phyloP scores from a whole-genome alignment of 1,284 basidiomycete genomes.

The Mycosarcoma maydis region DNA sequence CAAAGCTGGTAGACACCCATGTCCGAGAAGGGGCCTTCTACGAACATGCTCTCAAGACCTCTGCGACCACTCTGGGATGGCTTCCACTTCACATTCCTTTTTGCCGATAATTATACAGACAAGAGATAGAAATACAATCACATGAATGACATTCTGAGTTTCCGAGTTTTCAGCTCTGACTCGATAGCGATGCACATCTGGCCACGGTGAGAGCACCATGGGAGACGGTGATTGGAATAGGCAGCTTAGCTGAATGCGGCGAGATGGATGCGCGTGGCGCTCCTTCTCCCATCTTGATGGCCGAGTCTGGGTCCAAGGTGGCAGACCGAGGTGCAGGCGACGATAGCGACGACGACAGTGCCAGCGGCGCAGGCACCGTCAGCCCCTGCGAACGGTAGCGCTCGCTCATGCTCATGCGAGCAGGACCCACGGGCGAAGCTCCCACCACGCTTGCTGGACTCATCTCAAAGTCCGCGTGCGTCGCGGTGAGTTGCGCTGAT shows the following conservation, averaged over 20 bases:
- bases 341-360: constrained; percentile 24
- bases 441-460: constrained; percentile 18
- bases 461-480: constrained; percentile 21
- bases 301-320: constrained; percentile 10
- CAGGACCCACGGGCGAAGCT: constrained; percentile 7
- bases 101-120: no score
- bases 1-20: no score
- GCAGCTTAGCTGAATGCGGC: constrained; percentile 6
- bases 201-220: constrained; percentile 23
- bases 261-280: constrained; percentile 8
- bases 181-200: constrained; percentile 12
- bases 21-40: no score
- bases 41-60: no score
- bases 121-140: no score
- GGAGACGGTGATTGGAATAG: constrained; percentile 15
- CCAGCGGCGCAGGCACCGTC: constrained; percentile 31
- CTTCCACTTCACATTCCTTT: background rate
- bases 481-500: constrained; percentile 5
- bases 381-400: constrained; percentile 30
- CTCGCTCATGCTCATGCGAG: constrained; percentile 44
- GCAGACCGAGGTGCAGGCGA: constrained; percentile 16
- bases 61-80: background rate
- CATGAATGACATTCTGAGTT: no score
- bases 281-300: constrained; percentile 8
- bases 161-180: constrained; percentile 2